Evolutionary conservation across 192 early-diverging fungal species (phyloP).

Genomic region (Phycomyces nitens): DNA sequence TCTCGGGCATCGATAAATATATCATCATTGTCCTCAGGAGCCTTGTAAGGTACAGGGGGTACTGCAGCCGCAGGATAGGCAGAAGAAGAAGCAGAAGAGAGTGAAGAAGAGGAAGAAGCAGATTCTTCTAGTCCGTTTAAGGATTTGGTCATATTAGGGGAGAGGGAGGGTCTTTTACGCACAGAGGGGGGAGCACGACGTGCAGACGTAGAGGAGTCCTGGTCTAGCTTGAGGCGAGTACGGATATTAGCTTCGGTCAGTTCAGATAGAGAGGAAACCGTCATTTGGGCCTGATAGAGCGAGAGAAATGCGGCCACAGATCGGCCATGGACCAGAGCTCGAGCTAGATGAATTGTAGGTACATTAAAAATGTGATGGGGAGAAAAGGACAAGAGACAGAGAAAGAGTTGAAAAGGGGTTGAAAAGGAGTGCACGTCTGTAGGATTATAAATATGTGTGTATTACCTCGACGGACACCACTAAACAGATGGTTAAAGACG

Average conservation of each 20-base stretch:
- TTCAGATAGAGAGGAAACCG: slow-evolving; percentile 29
- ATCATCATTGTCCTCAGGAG: background rate
- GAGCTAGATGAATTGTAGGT: slow-evolving; percentile 36
- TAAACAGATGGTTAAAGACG: slow-evolving; percentile 4
- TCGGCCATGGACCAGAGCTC: slow-evolving; percentile 57
- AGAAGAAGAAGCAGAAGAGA: background rate
- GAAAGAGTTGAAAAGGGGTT: no score
- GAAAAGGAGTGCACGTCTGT: no score
- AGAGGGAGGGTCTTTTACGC: slow-evolving; percentile 13
- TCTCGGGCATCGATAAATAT: background rate
- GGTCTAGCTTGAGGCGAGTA: slow-evolving; percentile 30
- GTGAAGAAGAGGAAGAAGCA: slow-evolving; percentile 1
- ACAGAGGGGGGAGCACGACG: slow-evolving; percentile 10
- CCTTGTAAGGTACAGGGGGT: background rate
- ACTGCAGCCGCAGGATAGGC: background rate
- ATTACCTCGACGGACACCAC: slow-evolving; percentile 51
- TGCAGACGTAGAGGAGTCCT: background rate
- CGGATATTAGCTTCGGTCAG: slow-evolving; percentile 35
- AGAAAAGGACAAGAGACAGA: no score
- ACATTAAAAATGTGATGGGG: background rate
- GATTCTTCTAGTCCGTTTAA: background rate
- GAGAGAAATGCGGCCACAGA: slow-evolving; percentile 54
- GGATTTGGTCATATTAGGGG: background rate
- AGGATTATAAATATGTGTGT: no score
- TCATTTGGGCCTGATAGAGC: slow-evolving; percentile 38